Evolutionary conservation across 352 stramenopile genomes (phyloP), one percentile per base, ranked within the genome.

Genomic region (Pythium rishiriense): DNA sequence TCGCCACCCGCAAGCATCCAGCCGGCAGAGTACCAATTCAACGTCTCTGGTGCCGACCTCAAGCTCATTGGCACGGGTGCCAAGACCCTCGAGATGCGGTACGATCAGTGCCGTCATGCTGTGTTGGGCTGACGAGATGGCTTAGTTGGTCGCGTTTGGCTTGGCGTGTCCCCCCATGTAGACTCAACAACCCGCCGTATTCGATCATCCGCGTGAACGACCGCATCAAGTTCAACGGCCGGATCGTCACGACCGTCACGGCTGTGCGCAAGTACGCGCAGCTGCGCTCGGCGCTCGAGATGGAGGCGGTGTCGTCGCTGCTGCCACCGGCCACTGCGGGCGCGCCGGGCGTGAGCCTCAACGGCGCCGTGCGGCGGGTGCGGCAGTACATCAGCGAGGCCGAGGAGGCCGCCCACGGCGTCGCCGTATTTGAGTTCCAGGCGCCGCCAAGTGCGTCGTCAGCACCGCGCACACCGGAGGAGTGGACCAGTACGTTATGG

Each of bases 31-130:
- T 91, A 89, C 31, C 80, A 83, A 6, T 86, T 91, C 58, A 68
- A 74, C 26, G 62, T 89, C 19, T 58, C 75, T 5, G 64, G 62
- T 10, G 58, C 62, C 29, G 80, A 88, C 49, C 66, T 82, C 8
- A 63, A 72, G 24, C 58, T 78, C 39, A 73, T 91, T 21, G 78
- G 75, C 21, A 76, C 62, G 33, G 82, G 82, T 35, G 28, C 51
- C 37, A 91, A 91, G 64, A 81, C 69, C 2, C 70, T 91, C 31
- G 80, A 89, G 58, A 88, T 91, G 63, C 72, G 82, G 82, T 90
- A 45, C 37, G 64, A 10, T 9, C 15, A 59, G 55, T 3, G 62
- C 7, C 4, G 1, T 21, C 28, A 25, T 8, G 26, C 25, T 5
- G 10, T 29, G 10, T 61, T 45, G 10, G 31, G 25, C 51, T 17